Conservation (phyloP, 495 filamentous ascomycete genomes). For the Mytilinidion resinicola region DNA sequence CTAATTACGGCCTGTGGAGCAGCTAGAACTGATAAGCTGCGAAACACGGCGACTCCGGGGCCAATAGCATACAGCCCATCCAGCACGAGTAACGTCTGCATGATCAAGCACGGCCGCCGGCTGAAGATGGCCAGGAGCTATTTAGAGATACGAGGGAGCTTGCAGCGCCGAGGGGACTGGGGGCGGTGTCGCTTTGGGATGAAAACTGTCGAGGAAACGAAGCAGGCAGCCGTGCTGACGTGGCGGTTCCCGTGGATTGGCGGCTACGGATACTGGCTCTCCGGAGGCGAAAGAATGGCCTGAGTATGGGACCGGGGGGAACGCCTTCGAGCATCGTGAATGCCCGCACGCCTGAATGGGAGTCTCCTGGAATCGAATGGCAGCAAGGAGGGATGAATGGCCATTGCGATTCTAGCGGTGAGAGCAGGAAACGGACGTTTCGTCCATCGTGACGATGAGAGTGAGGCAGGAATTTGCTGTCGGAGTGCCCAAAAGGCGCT, state of each 20-base stretch:
- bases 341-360: not conserved
- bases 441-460: too few relatives aligned
- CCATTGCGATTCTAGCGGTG: not conserved
- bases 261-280: not conserved
- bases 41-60: not conserved
- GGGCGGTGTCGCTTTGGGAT: not conserved
- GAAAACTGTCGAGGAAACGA: not conserved
- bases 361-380: not conserved
- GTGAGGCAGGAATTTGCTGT: too few relatives aligned
- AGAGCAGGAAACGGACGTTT: not conserved
- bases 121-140: not conserved
- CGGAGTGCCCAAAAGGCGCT: not conserved
- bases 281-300: not conserved
- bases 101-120: not conserved
- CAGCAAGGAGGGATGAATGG: not conserved
- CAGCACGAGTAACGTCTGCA: not conserved
- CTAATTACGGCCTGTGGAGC: not conserved
- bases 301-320: not conserved
- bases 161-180: not conserved
- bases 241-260: not conserved
- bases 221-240: not conserved
- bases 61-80: too few relatives aligned
- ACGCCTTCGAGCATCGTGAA: not conserved
- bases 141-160: not conserved
- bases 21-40: not conserved